Conservation (phyloP, 495 filamentous ascomycete species). For the Tuber melanosporum region DNA sequence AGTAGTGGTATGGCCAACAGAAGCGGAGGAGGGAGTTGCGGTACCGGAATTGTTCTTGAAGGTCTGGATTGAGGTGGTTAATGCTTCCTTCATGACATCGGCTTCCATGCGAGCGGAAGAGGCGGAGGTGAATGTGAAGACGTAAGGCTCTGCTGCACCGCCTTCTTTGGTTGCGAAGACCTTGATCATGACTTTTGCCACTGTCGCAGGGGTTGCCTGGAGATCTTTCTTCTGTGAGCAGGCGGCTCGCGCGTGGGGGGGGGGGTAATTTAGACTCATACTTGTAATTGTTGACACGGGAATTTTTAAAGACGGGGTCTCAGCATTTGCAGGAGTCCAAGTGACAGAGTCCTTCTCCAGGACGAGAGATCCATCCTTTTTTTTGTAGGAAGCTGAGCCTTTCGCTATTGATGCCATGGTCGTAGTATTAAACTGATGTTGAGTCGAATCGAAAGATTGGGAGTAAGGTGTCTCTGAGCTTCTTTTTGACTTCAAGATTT, state of each 20-base stretch:
- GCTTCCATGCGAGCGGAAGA: conserved; percentile 70
- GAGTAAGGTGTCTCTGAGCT: not conserved
- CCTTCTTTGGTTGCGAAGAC: conserved; percentile 64
- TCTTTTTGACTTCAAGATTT: not conserved
- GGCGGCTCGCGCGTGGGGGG: not conserved
- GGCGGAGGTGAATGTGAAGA: conserved; percentile 79
- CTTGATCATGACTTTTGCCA: conserved; percentile 83
- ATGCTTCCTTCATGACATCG: conserved; percentile 69
- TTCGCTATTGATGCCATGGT: conserved; percentile 55
- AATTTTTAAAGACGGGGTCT: conserved; percentile 58
- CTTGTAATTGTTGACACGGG: conserved; percentile 71
- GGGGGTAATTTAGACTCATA: conserved; percentile 44
- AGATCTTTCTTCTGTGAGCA: conserved; percentile 53
- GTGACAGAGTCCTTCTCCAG: conserved; percentile 66
- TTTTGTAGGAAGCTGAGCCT: conserved; percentile 80
- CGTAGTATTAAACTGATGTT: not conserved
- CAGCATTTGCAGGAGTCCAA: conserved; percentile 65
- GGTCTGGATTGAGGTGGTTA: conserved; percentile 68
- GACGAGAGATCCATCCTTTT: conserved; percentile 82
- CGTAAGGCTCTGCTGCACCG: conserved; percentile 55
- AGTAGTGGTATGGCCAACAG: conserved; percentile 45
- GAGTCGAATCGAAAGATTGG: not conserved
- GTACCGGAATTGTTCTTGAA: conserved; percentile 53
- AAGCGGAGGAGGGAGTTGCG: conserved; percentile 42
- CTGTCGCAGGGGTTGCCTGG: conserved; percentile 79